These are phyloP conservation scores for Yamadazyma tumulicola DNA, from an alignment of 805 yeast genomes.

Conservation along the genomic window DNA sequence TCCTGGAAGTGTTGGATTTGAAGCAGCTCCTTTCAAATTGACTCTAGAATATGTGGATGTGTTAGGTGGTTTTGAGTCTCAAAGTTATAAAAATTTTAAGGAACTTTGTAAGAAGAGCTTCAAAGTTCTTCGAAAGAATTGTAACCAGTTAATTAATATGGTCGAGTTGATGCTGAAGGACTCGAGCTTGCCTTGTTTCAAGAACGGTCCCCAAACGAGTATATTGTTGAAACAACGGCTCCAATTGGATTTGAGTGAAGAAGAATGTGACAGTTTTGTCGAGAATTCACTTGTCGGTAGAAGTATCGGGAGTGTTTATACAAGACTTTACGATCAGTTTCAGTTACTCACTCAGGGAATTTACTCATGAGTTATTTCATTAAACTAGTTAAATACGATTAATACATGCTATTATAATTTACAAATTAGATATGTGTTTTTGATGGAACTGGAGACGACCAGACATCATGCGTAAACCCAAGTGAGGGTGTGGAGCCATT, in stretches of 20 bases:
- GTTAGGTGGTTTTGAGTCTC: slow-evolving; percentile 73
- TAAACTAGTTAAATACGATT: not conserved
- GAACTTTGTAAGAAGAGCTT: slow-evolving; percentile 69
- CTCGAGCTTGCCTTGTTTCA: slow-evolving; percentile 86
- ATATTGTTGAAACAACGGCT: slow-evolving; percentile 75
- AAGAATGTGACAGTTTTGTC: slow-evolving; percentile 72
- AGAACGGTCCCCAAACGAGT: slow-evolving; percentile 80
- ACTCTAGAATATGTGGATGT: slow-evolving; percentile 87
- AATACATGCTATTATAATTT: slow-evolving; percentile 3
- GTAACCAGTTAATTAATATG: slow-evolving; percentile 72
- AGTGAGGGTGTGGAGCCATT: not conserved
- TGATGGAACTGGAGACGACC: slow-evolving; percentile 7
- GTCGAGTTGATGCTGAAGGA: slow-evolving; percentile 95
- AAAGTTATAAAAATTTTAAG: slow-evolving; percentile 57
- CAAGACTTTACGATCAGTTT: slow-evolving; percentile 91
- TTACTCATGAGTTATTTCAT: slow-evolving; percentile 36
- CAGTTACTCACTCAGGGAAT: slow-evolving; percentile 95
- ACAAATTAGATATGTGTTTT: slow-evolving; percentile 1
- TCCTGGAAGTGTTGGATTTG: slow-evolving; percentile 96
- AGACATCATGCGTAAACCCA: not conserved
- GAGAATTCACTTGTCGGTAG: slow-evolving; percentile 73
- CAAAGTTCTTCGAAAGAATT: slow-evolving; percentile 64
- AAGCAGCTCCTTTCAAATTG: slow-evolving; percentile 94
- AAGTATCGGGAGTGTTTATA: slow-evolving; percentile 83
- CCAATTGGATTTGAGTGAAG: slow-evolving; percentile 70